Base-by-base conservation (phyloP, 2,329 filamentous ascomycete species). In the Leptoxyphium fumago region DNA sequence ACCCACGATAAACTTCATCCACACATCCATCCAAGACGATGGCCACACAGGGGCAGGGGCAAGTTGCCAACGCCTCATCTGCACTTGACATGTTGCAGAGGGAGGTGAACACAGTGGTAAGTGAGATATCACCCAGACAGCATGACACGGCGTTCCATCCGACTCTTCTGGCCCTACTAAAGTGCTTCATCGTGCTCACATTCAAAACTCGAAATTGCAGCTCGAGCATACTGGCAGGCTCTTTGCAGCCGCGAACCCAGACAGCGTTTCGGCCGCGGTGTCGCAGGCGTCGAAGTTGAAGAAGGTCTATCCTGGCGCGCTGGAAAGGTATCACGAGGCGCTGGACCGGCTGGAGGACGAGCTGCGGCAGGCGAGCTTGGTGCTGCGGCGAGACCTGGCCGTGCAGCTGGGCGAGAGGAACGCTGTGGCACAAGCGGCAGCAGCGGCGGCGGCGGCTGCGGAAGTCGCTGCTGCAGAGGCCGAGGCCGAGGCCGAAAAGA, bases 341-440 rank as follows among this genome's bases (percentile, higher is more conserved):
- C 64, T 73, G n/a, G 70, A 74, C 55, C 60, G 66, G 45, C 60
- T 74, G 11, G 69, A 72, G 50, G 60, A 61, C 39, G 64, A 72
- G 43, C 53, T 73, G 36, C 54, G 57, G 50, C 41, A 52, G 13
- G 59, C 60, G 11, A 50, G 56, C 42, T 43, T 48, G 9, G 57
- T 64, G 7, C 54, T 64, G 52, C 53, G 57, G 10, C 56, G 57
- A 34, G 59, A 64, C 41, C 53, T 64, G 2, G 60, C 58, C 11
- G 29, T 59, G 1, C 53, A 50, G 36, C 54, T 55, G 15, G 21
- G 21, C 21, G 54, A 56, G 29, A 50, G 50, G 18, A 46, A 47
- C 10, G 47, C 46, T 6, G 17, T 42, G 42, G 14, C 17, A 43
- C 4, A 3, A 8, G 39, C 36, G 38, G 36, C 41, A 10, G 42